Evolutionary conservation across 1,284 basidiomycete genomes (phyloP).

Genomic region (Fomitopsis pinicola): DNA sequence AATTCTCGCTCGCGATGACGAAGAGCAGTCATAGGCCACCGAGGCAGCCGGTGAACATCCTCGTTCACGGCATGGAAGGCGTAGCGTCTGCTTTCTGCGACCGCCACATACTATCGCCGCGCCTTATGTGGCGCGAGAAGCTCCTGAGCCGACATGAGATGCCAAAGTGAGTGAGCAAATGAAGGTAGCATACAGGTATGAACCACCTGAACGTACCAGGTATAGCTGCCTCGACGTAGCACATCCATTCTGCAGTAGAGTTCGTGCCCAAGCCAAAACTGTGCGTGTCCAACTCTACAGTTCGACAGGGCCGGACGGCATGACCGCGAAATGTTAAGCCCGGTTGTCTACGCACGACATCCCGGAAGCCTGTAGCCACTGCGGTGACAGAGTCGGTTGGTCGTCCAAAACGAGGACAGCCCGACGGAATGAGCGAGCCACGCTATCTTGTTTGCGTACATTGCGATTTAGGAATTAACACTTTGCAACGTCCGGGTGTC

Average conservation of each 20-base stretch:
- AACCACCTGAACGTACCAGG: not conserved
- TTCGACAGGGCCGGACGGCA: not conserved
- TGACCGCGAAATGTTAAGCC: not conserved
- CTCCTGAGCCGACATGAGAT: not conserved
- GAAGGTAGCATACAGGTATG: not conserved
- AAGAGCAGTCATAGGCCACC: no score
- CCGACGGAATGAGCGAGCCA: not conserved
- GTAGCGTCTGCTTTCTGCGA: not conserved
- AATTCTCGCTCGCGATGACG: no score
- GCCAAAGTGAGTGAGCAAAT: not conserved
- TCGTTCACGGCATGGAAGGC: not conserved
- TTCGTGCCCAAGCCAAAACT: not conserved
- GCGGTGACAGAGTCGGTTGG: not conserved
- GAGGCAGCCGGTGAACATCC: not conserved
- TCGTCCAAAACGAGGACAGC: not conserved
- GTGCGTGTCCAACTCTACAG: no score
- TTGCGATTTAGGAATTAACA: not conserved
- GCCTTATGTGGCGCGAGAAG: not conserved
- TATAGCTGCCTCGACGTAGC: not conserved
- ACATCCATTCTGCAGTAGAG: not conserved
- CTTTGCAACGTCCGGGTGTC: not conserved
- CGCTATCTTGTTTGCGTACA: not conserved
- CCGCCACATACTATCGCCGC: not conserved
- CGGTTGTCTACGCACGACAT: not conserved
- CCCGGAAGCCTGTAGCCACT: not conserved